A percentile compares a stretch with the other conserved stretches of the same genome.
These are phyloP conservation scores for Pseudogymnoascus sp. DNA, from an alignment of 2,329 filamentous ascomycete genomes.

Conservation along the genomic window DNA sequence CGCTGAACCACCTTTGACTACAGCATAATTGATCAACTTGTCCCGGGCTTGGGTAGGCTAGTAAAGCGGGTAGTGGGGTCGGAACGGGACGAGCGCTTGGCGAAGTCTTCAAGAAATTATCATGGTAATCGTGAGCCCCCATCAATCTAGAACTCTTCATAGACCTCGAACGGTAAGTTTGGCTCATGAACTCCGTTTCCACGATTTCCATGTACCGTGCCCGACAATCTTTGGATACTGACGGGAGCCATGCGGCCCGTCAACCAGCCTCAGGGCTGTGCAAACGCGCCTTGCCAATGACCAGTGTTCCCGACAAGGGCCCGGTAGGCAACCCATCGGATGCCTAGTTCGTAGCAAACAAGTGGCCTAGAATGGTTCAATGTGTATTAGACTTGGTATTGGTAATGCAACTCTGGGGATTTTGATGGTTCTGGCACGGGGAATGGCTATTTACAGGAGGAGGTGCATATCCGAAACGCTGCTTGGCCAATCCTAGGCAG, in stretches of 20 bases:
- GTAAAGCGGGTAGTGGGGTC: not conserved
- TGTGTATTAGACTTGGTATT: not conserved
- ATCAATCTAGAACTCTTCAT: not conserved
- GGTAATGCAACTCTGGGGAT: not conserved
- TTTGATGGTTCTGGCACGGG: not conserved
- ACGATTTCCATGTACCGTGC: not conserved
- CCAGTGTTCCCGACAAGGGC: not conserved
- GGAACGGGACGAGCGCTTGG: not conserved
- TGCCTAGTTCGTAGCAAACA: not conserved
- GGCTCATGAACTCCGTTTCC: not conserved
- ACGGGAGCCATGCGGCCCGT: not conserved
- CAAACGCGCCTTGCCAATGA: not conserved
- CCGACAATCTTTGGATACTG: not conserved
- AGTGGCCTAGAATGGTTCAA: not conserved
- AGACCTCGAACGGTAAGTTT: not conserved
- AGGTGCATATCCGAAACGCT: slow-evolving; percentile 5
- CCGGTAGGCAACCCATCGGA: not conserved
- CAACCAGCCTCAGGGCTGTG: not conserved
- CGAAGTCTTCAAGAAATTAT: not conserved
- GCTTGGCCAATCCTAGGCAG: not conserved
- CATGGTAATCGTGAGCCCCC: not conserved
- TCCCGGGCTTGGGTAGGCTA: not conserved
- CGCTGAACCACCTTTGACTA: not conserved
- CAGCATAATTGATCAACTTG: not conserved
- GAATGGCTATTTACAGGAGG: not conserved